Evolutionary conservation across 805 yeast genomes (phyloP), one percentile per base, ranked within the genome.

Genomic region (Ogataea polymorpha): DNA sequence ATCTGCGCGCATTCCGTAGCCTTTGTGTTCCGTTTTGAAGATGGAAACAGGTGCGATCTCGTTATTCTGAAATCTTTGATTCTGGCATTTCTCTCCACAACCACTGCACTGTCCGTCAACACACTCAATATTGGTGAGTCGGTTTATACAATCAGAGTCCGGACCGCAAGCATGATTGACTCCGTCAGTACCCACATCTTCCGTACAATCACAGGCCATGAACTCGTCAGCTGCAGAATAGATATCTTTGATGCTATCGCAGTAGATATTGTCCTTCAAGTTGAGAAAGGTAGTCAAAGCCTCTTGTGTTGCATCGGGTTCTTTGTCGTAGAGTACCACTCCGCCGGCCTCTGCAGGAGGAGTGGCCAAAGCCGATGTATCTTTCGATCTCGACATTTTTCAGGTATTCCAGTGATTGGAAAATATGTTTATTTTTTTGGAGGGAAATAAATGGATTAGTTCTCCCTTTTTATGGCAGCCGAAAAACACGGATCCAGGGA

Each of bases 121-220:
- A 74, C 99, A 91, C 63, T 91, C 99, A 35, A 91, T 89, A 28
- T 89, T 84, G 0, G 98, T 93, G 37, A 89, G 75, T 37, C 98
- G 68, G 63, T 91, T 91, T 54, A 93, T 89, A 74, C 99, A 91
- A 60, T 84, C 89, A 12, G 93, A 82, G 48, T 82, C 80, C 23
- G 83, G 86, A 24, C 80, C 86, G 72, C 99, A 91, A 2, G 97
- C 95, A 11, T 55, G 34, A 50, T 78, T 78, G 40, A 66, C 67
- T 1, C 68, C 75, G 23, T 59, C 54, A 4, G 66, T 68, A 37
- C 62, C 71, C 2, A 39, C 9, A 14, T 70, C 72, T 59, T 74
- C 86, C 31, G 44, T 53, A 69, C 99, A 91, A 58, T 89, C 97
- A 70, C 99, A 91, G 12, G 90, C 78, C 93, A 91, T 89, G 49